Conservation (phyloP, 2,329 filamentous ascomycete species). For the Epichloe coenophiala region DNA sequence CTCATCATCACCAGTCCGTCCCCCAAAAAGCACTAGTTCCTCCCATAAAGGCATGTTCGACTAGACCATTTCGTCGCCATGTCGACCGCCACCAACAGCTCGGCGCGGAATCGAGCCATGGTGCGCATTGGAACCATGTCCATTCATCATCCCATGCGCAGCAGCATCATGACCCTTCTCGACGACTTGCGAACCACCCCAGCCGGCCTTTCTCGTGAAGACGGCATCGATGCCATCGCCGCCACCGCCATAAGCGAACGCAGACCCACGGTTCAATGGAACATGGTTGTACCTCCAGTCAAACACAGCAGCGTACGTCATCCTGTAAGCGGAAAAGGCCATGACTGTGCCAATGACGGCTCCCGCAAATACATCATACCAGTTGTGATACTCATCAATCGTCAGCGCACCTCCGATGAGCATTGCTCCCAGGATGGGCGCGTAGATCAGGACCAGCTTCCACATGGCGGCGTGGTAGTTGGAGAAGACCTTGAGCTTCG, state of each 20-base stretch:
- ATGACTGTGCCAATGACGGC: slow-evolving; percentile 51
- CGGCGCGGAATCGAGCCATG: neutral
- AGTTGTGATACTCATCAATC: slow-evolving; percentile 63
- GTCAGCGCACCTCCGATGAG: slow-evolving; percentile 57
- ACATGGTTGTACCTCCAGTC: slow-evolving; percentile 55
- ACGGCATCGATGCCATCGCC: slow-evolving; percentile 3
- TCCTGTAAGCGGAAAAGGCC: slow-evolving; percentile 51
- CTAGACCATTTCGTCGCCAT: slow-evolving; percentile 1
- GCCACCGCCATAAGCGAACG: slow-evolving; percentile 4
- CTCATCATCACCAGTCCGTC: too few species aligned
- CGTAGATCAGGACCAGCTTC: slow-evolving; percentile 54
- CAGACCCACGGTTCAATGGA: slow-evolving; percentile 40
- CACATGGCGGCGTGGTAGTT: slow-evolving; percentile 63
- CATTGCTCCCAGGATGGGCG: slow-evolving; percentile 52
- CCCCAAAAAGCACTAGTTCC: neutral
- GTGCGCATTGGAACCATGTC: neutral
- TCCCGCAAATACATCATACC: slow-evolving; percentile 59
- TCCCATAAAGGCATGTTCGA: too few species aligned
- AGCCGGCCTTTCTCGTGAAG: slow-evolving; percentile 4
- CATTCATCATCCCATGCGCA: neutral
- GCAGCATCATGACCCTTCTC: neutral
- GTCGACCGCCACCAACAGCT: neutral
- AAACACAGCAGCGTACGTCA: slow-evolving; percentile 55
- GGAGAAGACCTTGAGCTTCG: slow-evolving; percentile 61
- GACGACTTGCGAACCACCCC: neutral